Conservation (phyloP, 2,329 filamentous ascomycete genomes). For the Mycosphaerella sp. region DNA sequence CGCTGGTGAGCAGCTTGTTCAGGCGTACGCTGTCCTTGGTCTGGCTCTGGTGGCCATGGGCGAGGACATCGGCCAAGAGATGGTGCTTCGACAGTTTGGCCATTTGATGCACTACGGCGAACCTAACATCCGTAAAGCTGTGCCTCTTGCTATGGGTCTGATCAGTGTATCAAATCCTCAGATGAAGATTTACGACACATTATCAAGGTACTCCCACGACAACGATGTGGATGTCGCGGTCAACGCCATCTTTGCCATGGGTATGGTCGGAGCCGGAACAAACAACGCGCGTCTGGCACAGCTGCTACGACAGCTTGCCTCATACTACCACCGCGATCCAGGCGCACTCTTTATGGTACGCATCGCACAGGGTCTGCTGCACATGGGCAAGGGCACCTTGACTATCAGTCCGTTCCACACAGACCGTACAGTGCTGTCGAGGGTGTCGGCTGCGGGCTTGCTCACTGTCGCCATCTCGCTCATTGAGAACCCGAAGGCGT, state of each 20-base stretch:
- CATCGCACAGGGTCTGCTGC: constrained; percentile 91
- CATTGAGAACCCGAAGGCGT: constrained; percentile 84
- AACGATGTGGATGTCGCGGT: constrained; percentile 97
- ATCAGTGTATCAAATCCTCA: constrained; percentile 97
- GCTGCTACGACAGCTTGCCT: constrained; percentile 85
- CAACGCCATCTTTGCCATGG: constrained; percentile 99
- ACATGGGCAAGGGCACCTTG: constrained; percentile 99
- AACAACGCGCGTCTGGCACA: constrained; percentile 97
- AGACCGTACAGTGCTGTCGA: constrained; percentile 88
- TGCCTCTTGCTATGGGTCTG: constrained; percentile 92
- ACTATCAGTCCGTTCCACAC: constrained; percentile 99
- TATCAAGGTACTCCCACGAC: constrained; percentile 96
- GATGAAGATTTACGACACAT: constrained; percentile 99
- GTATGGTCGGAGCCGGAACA: constrained; percentile 88
- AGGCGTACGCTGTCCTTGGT: constrained; percentile 92
- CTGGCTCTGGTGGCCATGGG: constrained; percentile 95
- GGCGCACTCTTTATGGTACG: constrained; percentile 98
- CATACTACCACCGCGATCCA: constrained; percentile 96
- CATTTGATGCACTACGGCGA: constrained; percentile 99
- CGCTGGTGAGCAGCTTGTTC: constrained; percentile 77
- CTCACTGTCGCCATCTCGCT: constrained; percentile 86
- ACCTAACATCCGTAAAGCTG: constrained; percentile 91
- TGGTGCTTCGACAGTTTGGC: constrained; percentile 95
- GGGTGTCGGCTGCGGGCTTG: constrained; percentile 81
- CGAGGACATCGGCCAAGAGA: constrained; percentile 96